These are phyloP conservation scores for Ambrosiella beaveri DNA, from an alignment of 2,329 filamentous ascomycete species.

Conservation along the genomic window DNA sequence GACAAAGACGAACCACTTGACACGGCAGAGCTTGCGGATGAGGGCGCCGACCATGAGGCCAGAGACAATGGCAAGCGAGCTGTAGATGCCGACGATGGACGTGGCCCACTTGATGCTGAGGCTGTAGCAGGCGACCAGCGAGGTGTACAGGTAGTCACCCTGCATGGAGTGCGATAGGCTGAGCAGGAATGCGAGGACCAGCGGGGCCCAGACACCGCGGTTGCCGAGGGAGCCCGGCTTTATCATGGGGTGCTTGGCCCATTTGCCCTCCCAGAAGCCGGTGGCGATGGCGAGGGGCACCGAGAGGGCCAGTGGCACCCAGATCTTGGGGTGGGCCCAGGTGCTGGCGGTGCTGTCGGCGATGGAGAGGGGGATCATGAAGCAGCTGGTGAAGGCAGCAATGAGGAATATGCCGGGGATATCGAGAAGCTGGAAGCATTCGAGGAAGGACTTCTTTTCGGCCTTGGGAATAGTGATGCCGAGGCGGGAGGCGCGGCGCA, in stretches of 20 bases:
- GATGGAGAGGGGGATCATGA: constrained; percentile 28
- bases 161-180: constrained; percentile 48
- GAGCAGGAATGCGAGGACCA: constrained; percentile 39
- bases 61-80: constrained; percentile 36
- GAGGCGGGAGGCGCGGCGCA: constrained; percentile 32
- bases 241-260: constrained; percentile 35
- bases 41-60: constrained; percentile 39
- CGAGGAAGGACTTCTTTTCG: neutral
- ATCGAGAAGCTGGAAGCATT: constrained; percentile 31
- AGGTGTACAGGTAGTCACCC: constrained; percentile 45
- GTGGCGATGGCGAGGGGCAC: constrained; percentile 28
- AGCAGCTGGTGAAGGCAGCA: constrained; percentile 28
- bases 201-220: constrained; percentile 44
- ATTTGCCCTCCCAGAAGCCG: constrained; percentile 32
- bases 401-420: constrained; percentile 28
- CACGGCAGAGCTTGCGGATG: constrained; percentile 37
- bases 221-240: constrained; percentile 45
- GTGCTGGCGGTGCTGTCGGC: constrained; percentile 25
- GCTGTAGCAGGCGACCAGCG: constrained; percentile 44
- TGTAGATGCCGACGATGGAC: constrained; percentile 43
- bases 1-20: constrained; percentile 45
- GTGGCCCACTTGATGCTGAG: constrained; percentile 39
- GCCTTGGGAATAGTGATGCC: constrained; percentile 26
- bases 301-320: constrained; percentile 29
- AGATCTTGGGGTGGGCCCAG: constrained; percentile 24